These are phyloP conservation scores for Cercospora citrullina DNA, from an alignment of 2,329 filamentous ascomycete genomes.

Conservation along the genomic window DNA sequence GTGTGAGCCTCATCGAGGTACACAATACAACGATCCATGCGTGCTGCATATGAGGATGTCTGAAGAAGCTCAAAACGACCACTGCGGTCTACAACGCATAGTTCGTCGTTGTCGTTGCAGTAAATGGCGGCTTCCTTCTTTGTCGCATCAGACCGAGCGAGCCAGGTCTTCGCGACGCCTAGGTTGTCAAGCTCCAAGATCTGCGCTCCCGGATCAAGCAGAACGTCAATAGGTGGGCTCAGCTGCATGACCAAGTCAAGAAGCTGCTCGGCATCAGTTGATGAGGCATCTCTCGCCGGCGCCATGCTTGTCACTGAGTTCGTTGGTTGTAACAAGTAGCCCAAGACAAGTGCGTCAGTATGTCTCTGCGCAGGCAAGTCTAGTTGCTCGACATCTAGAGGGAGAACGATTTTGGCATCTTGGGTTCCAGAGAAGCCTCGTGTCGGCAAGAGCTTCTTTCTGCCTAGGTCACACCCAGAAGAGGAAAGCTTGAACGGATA, in stretches of 20 bases:
- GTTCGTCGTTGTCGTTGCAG: constrained; percentile 57
- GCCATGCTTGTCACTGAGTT: constrained; percentile 43
- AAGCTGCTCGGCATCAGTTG: constrained; percentile 38
- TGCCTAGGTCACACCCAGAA: constrained; percentile 67
- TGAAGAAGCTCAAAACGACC: constrained; percentile 53
- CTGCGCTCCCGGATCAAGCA: constrained; percentile 71
- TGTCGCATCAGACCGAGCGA: constrained; percentile 38
- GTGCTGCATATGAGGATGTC: constrained; percentile 58
- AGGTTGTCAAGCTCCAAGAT: constrained; percentile 65
- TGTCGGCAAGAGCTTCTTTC: constrained; percentile 53
- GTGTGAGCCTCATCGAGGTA: constrained; percentile 73
- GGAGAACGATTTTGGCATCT: constrained; percentile 61
- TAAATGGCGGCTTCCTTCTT: constrained; percentile 55
- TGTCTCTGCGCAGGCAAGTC: constrained; percentile 59
- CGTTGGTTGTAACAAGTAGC: constrained; percentile 56
- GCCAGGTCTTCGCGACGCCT: constrained; percentile 56
- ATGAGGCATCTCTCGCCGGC: background rate
- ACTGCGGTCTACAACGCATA: constrained; percentile 54
- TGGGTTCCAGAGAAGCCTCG: constrained; percentile 74
- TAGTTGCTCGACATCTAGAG: constrained; percentile 60
- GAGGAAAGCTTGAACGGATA: constrained; percentile 64
- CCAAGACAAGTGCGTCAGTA: constrained; percentile 67
- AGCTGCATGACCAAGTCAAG: constrained; percentile 49
- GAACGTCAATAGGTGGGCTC: constrained; percentile 52
- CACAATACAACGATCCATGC: constrained; percentile 61